Conservation (phyloP, 257 asterid genomes). For the Knoxia roxburghii region DNA sequence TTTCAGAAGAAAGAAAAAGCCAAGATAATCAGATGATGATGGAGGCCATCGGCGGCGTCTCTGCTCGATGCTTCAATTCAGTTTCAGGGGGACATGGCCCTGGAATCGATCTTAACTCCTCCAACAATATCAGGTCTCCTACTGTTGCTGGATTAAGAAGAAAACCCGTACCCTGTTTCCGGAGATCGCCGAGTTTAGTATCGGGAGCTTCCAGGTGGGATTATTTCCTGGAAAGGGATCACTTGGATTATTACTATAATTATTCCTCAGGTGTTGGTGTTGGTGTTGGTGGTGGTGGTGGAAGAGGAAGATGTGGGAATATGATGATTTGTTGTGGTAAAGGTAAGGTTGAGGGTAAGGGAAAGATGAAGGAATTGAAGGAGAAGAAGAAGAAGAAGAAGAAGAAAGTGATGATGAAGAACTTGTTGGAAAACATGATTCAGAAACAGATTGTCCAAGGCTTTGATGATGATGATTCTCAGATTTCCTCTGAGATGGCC, state of each 20-base stretch:
- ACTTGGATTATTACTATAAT: conserved; percentile 38
- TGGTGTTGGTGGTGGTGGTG: too few species aligned
- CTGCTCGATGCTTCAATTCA: background rate
- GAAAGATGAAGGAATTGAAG: conserved; percentile 23
- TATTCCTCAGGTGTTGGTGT: conserved; percentile 23
- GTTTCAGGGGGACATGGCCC: background rate
- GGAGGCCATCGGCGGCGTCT: conserved; percentile 12
- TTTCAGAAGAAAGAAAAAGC: background rate
- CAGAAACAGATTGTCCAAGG: conserved; percentile 43
- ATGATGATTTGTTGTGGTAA: conserved; percentile 20
- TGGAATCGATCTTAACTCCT: background rate
- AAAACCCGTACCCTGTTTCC: background rate
- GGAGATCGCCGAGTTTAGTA: background rate
- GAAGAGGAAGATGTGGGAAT: background rate
- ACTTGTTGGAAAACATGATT: conserved; percentile 66
- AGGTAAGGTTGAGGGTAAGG: conserved; percentile 21
- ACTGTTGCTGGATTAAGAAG: conserved; percentile 10
- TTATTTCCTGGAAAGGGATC: conserved; percentile 45
- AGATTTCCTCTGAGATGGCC: conserved; percentile 35
- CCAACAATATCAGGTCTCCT: background rate
- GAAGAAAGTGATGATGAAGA: conserved; percentile 45
- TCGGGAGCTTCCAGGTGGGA: conserved; percentile 9
- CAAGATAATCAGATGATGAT: background rate
- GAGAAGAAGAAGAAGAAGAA: conserved; percentile 40
- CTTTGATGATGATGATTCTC: conserved; percentile 20